Evolutionary conservation across 108 stramenopile species (phyloP).

Genomic region (Discostella pseudostelligera): DNA sequence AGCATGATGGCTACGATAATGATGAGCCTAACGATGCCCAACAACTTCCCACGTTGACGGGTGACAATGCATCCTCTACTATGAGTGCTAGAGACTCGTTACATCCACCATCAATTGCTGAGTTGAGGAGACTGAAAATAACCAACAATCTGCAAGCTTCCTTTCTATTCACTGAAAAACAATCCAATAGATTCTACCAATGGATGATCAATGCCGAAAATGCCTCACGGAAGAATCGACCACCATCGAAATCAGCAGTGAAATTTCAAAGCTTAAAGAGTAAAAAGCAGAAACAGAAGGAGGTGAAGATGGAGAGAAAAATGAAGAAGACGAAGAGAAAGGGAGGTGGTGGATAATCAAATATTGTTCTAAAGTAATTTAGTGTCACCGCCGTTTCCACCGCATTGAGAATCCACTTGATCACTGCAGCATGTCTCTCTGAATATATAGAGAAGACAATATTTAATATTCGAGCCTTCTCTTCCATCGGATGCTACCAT

Average conservation of each 20-base stretch:
- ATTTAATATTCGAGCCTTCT: too few species aligned
- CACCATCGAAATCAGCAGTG: constrained; percentile 58
- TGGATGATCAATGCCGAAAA: constrained; percentile 68
- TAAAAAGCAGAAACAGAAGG: constrained; percentile 50
- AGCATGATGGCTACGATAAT: background rate
- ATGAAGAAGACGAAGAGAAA: constrained; percentile 36
- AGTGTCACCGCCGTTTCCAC: too few species aligned
- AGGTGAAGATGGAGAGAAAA: constrained; percentile 39
- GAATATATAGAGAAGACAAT: too few species aligned
- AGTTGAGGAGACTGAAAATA: background rate
- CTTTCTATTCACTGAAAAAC: constrained; percentile 59
- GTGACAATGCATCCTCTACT: too few species aligned
- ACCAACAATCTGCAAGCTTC: constrained; percentile 16
- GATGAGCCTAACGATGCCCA: background rate
- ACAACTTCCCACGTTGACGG: background rate
- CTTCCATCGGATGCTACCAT: too few species aligned
- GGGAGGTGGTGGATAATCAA: too few species aligned
- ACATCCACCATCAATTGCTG: background rate
- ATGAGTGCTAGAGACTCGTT: too few species aligned
- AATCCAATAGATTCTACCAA: constrained; percentile 48
- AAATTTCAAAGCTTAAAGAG: constrained; percentile 56
- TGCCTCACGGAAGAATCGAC: constrained; percentile 46
- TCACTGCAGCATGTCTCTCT: too few species aligned
- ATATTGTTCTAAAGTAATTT: too few species aligned
- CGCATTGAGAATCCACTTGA: too few species aligned